phyloP scores from a whole-genome alignment of 768 basidiomycete species.

The Trametes coccinea region DNA sequence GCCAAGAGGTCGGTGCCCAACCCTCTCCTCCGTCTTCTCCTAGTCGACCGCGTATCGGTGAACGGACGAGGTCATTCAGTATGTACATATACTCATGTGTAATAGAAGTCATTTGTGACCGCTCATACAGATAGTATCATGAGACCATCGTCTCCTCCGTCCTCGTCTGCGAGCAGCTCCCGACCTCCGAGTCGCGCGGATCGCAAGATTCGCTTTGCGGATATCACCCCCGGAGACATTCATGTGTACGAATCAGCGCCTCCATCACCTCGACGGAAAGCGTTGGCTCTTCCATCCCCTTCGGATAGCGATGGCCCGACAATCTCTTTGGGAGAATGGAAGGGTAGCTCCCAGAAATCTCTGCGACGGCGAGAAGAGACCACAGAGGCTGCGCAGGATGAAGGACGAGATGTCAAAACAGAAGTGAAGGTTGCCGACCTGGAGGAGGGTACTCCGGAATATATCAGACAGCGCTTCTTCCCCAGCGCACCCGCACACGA shows the following conservation, averaged over 20 bases:
- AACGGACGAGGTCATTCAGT: slow-evolving; percentile 18
- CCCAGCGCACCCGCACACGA: slow-evolving; percentile 67
- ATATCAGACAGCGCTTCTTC: slow-evolving; percentile 83
- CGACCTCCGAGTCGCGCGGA: slow-evolving; percentile 59
- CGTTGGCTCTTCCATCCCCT: slow-evolving; percentile 57
- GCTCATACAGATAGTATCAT: slow-evolving; percentile 34
- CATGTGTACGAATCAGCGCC: slow-evolving; percentile 84
- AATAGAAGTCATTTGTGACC: slow-evolving; percentile 16
- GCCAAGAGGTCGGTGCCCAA: slow-evolving; percentile 3
- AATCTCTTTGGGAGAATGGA: slow-evolving; percentile 44
- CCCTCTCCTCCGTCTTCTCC: slow-evolving; percentile 12
- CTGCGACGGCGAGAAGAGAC: neutral
- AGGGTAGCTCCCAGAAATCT: slow-evolving; percentile 10
- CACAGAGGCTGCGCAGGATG: neutral
- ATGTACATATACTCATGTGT: slow-evolving; percentile 12
- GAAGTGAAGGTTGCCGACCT: slow-evolving; percentile 13
- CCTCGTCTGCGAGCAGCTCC: slow-evolving; percentile 40
- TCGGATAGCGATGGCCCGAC: slow-evolving; percentile 39
- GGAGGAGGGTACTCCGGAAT: slow-evolving; percentile 77
- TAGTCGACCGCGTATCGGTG: slow-evolving; percentile 18
- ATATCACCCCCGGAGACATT: slow-evolving; percentile 71
- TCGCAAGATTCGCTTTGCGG: slow-evolving; percentile 71
- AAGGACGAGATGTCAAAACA: neutral
- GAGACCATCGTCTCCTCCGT: slow-evolving; percentile 17
- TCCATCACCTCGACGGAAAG: slow-evolving; percentile 64